phyloP scores from a whole-genome alignment of 208 protist species.

The Angomonas ambiguus region DNA sequence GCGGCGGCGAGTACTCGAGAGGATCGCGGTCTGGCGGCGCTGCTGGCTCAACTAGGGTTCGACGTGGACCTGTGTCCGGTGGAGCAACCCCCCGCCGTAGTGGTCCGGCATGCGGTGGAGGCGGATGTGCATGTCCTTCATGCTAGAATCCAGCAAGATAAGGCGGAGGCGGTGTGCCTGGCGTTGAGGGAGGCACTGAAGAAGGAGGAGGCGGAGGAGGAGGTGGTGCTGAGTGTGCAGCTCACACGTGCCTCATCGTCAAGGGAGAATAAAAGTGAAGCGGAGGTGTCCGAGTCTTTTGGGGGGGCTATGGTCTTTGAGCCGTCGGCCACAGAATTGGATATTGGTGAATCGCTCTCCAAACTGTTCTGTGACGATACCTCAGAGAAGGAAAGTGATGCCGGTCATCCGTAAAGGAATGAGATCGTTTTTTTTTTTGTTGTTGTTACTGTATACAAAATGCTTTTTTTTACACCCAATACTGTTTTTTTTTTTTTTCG shows the following conservation, averaged over 20 bases:
- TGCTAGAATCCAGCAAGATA: not conserved
- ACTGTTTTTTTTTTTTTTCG: no score
- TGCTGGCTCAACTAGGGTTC: conserved; percentile 1
- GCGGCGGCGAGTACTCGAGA: not conserved
- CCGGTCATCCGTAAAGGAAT: no score
- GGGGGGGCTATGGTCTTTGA: not conserved
- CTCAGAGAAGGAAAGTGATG: no score
- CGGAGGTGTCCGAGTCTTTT: not conserved
- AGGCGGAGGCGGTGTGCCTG: not conserved
- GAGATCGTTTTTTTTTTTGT: no score
- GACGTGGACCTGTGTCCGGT: conserved; percentile 1
- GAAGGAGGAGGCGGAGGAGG: not conserved
- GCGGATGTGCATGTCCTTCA: conserved; percentile 1
- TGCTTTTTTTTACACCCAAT: no score
- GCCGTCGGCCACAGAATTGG: not conserved
- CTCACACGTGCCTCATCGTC: not conserved
- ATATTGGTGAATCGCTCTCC: not conserved
- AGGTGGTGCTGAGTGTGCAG: not conserved
- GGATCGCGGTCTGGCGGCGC: not conserved
- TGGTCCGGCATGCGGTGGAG: conserved; percentile 2
- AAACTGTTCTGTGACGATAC: not conserved
- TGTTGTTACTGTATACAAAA: no score
- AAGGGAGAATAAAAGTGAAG: not conserved
- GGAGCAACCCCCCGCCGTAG: not conserved
- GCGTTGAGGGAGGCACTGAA: not conserved